These are phyloP conservation scores for Xenosphaeropsis pyriputrescens DNA, from an alignment of 2,329 filamentous ascomycete genomes.

Conservation along the genomic window DNA sequence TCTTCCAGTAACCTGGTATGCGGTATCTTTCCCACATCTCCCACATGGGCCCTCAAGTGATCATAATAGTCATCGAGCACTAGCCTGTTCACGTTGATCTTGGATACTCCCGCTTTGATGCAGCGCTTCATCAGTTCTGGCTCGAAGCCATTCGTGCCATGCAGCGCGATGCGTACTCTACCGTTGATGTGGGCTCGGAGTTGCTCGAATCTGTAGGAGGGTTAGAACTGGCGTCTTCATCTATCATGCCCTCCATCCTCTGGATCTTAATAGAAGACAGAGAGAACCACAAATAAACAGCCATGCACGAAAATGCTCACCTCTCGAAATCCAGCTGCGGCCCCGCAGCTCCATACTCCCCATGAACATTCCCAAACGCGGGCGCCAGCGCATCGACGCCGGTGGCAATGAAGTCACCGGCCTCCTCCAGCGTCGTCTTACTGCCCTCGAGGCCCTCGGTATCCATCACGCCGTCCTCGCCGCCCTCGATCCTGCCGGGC, in stretches of 20 bases:
- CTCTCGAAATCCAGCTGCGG: constrained; percentile 26
- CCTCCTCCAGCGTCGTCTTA: constrained; percentile 47
- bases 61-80: constrained; percentile 31
- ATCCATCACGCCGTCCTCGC: constrained; percentile 62
- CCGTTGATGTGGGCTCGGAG: constrained; percentile 19
- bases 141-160: constrained; percentile 38
- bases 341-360: constrained; percentile 31
- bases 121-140: constrained; percentile 32
- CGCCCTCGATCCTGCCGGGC: constrained; percentile 55
- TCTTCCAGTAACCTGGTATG: constrained; percentile 22
- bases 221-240: too few species aligned
- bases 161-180: constrained; percentile 31
- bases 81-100: constrained; percentile 42
- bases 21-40: constrained; percentile 8
- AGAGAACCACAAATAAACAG: neutral
- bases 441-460: constrained; percentile 45
- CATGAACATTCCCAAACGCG: constrained; percentile 55
- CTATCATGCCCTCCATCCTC: too few species aligned
- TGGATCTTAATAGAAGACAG: too few species aligned
- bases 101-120: constrained; percentile 31
- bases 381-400: constrained; percentile 54
- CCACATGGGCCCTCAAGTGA: constrained; percentile 20
- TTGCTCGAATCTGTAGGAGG: constrained; percentile 18
- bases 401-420: constrained; percentile 45
- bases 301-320: constrained; percentile 17